Evolutionary conservation across 805 yeast genomes (phyloP), one percentile per base, ranked within the genome.

Genomic region (Wickerhamiella dianesei): DNA sequence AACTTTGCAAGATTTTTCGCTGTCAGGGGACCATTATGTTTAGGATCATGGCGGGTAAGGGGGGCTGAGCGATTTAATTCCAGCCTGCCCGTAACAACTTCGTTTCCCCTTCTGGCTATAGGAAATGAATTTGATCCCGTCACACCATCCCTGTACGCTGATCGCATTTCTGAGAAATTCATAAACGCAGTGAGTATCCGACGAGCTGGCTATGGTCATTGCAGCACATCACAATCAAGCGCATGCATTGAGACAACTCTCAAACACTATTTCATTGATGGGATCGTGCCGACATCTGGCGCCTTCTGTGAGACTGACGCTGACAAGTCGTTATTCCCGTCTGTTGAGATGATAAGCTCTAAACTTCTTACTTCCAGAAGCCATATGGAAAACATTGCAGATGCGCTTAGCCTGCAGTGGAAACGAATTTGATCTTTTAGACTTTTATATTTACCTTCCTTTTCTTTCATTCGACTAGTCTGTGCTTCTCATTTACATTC

Each of bases 71-170:
- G 44, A 13, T 42, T 36, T 21, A 16, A 14, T 4, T 50, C 48
- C 12, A 32, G 37, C 21, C 44, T 50, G 16, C 21, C 43, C 32
- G 17, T 42, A 3, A 14, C 16, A 12, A 50, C 53, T 4, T 18
- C 45, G 17, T 47, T 44, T 43, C 53, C 52, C 25, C 40, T 53
- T 21, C 48, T 54, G 18, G 43, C 47, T 1, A 36, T 53, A 16
- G 55, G 56, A n/a, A 54, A 52, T 32, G 54, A 53, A 17, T 50
- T 44, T 37, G 58, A 55, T 40, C 57, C 57, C 3, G 56, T 53
- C n/a, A 53, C 57, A 3, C 57, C 58, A 12, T 47, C 54, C n/a
- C n/a, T 37, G 4, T 50, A 47, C 14, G 57, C 57, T 3, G 48
- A 50, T 8, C 41, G 40, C 25, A 48, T 54, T 47, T 37, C 56